Evolutionary conservation across 192 early-diverging fungal genomes (phyloP).

Genomic region (Martensiomyces pterosporus): DNA sequence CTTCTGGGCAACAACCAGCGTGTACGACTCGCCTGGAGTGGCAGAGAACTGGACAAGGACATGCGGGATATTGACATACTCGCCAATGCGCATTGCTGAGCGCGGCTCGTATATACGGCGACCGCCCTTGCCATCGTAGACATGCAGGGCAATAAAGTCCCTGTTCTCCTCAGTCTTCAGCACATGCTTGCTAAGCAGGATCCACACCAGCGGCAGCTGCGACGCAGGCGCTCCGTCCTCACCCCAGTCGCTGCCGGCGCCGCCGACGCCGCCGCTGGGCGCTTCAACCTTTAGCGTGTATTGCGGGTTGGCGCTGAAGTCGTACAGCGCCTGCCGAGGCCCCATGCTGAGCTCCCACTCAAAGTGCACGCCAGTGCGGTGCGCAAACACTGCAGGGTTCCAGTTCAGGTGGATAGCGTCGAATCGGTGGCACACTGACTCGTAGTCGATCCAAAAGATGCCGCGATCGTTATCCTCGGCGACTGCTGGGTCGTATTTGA

Average conservation of each 20-base stretch:
- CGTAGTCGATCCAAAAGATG: constrained; percentile 86
- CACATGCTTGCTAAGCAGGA: constrained; percentile 82
- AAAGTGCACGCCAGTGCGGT: constrained; percentile 67
- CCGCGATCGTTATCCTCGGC: constrained; percentile 74
- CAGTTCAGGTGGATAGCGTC: constrained; percentile 88
- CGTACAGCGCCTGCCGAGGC: constrained; percentile 52
- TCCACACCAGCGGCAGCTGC: constrained; percentile 60
- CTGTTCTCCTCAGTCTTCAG: constrained; percentile 75
- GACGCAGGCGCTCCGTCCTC: neutral
- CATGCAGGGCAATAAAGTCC: constrained; percentile 84
- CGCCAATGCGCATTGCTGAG: constrained; percentile 62
- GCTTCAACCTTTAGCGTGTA: constrained; percentile 63
- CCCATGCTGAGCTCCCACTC: constrained; percentile 34
- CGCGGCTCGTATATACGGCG: constrained; percentile 65
- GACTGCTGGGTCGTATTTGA: constrained; percentile 68
- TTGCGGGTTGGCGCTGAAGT: constrained; percentile 76
- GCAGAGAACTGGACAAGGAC: constrained; percentile 55
- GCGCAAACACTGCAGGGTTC: constrained; percentile 73
- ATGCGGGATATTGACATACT: constrained; percentile 86
- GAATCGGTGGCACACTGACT: constrained; percentile 72
- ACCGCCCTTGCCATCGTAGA: constrained; percentile 68
- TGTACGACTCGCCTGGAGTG: constrained; percentile 47
- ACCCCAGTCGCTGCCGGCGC: constrained; percentile 24
- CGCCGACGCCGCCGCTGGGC: too few species aligned
- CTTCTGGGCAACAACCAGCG: constrained; percentile 78